Evolutionary conservation across 352 stramenopile genomes (phyloP), one percentile per base, ranked within the genome.

Genomic region (Phytophthora europaea): DNA sequence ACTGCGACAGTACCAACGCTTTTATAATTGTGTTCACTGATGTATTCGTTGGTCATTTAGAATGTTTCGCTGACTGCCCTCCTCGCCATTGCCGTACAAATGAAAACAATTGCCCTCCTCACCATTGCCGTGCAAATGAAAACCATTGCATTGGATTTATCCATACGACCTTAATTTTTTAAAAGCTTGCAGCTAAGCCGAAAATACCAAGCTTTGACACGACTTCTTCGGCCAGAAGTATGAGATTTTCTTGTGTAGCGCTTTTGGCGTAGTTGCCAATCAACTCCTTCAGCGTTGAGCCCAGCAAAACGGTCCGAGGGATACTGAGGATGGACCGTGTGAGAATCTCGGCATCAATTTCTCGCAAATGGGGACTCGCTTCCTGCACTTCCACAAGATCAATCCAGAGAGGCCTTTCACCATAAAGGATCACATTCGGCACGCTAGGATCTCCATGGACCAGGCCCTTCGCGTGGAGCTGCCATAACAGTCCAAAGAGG

Each of bases 271-370:
- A 48, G 3, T 48, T 3, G 40, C 22, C 40, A 7, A 48, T 48
- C 18, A 48, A 22, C 40, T 48, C 5, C 40, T 20, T n/a, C 40
- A 48, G 40, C 40, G 15, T 3, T 16, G 3, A 16, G 6, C 22
- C 40, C 40, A 48, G 40, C 40, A 48, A 18, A 48, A 2, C 6
- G 1, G 40, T 48, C 6, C 15, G 15, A 48, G 40, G 22, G 16
- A 48, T 15, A 6, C 18, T 48, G 15, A 48, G 40, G 40, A 22
- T 48, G 40, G 40, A 48, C 40, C 40, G 40, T n/a, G 40, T 48
- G 40, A 48, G 40, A 48, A 48, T 48, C n/a, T 48, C 40, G n/a
- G 12, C 40, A 48, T 48, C 40, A 48, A 48, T 20, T 48, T n/a
- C 12, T n/a, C n/a, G 22, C 40, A 48, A 48, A 48, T 13, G 6